Evolutionary conservation across 164 flowering plant species (phyloP), one percentile per base, ranked within the genome.

Genomic region (Chimonanthus praecox): DNA sequence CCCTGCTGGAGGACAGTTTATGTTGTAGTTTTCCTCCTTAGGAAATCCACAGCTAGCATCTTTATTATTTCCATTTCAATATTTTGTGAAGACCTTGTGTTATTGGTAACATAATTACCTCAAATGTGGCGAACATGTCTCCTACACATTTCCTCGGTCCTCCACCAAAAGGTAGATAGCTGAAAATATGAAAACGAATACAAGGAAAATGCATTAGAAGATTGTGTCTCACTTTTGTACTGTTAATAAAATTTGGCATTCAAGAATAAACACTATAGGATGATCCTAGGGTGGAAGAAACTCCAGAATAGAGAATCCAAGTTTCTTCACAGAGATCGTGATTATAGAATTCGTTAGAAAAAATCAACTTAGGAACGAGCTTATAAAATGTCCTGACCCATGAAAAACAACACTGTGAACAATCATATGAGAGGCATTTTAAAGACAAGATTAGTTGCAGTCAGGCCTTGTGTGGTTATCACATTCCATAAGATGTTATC

Each of bases 151-250:
- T 95, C 76, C 99, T 82, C 45, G 91, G 98, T 70, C 99, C 99
- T 76, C 99, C 99, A 74, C 98, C 99, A 75, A 95, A 95, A 15
- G 99, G 99, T 80, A 95, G 81, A 79, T 95, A 95, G 76, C 99
- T 92, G 85, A 74, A 81, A 82, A 49, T 71, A 33, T 4, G n/a
- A 68, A 68, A 51, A 68, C 4, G 44, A 9, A 65, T 45, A 65
- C 46, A 54, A 10, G 4, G 60, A 13, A 3, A 54, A 54, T 7
- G 60, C 11, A n/a, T 54, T 54, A 54, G 60, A 54, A 10, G 60
- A n/a, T 54, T 54, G 16, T 54, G 60, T 54, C 16, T 54, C 60
- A 2, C 16, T 54, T n/a, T 54, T 13, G n/a, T 54, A 54, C 60
- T 15, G 16, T 11, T 33, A 54, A 11, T 54, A 13, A 54, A 54